phyloP scores from a whole-genome alignment of 768 basidiomycete genomes.

The Lepiota venenata region DNA sequence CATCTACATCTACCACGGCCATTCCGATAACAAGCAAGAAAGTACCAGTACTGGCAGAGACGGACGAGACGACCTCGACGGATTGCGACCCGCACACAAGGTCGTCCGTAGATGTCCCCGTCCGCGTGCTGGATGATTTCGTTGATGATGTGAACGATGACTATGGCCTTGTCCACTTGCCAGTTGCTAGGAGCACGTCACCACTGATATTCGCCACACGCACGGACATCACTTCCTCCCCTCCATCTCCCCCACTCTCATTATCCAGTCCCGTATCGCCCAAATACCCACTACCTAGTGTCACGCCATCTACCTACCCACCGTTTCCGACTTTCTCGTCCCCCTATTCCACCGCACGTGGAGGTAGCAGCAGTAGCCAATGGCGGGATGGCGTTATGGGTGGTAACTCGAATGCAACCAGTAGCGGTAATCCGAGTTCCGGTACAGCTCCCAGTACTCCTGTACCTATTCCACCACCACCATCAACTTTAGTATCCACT shows the following conservation, averaged over 20 bases:
- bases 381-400: no score
- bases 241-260: conserved; percentile 1
- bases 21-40: neutral
- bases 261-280: neutral
- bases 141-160: neutral
- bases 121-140: neutral
- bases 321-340: conserved; percentile 25
- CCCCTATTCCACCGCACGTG: conserved; percentile 1
- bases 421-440: neutral
- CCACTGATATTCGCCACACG: neutral
- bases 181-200: neutral
- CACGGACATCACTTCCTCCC: neutral
- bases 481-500: no score
- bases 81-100: neutral
- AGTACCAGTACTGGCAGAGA: neutral
- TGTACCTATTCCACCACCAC: no score
- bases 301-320: conserved; percentile 17
- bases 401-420: neutral
- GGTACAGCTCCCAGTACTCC: neutral
- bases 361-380: neutral
- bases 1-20: neutral
- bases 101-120: conserved; percentile 7
- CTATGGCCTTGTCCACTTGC: neutral
- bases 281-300: neutral
- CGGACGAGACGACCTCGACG: neutral